Evolutionary conservation across 1,284 basidiomycete species (phyloP).

Genomic region (Sphagnurus paluster): DNA sequence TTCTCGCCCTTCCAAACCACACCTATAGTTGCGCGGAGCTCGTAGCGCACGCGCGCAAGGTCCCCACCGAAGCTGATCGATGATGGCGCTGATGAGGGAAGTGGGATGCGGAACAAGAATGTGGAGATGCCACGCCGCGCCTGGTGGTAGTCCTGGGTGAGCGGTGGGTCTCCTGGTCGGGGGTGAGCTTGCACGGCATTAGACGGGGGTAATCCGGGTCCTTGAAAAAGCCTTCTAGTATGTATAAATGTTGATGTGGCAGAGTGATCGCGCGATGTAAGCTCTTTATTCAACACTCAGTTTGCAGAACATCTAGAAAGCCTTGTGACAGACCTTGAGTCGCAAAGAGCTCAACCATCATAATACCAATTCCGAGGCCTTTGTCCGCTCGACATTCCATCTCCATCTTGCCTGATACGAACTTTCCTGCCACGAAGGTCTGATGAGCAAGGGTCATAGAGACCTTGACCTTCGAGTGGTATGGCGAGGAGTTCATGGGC

Average conservation of each 20-base stretch:
- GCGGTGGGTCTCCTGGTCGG: slow-evolving; percentile 49
- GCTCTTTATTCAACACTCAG: slow-evolving; percentile 42
- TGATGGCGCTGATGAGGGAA: slow-evolving; percentile 64
- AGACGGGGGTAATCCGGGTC: slow-evolving; percentile 74
- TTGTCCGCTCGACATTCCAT: slow-evolving; percentile 74
- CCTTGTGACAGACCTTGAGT: slow-evolving; percentile 56
- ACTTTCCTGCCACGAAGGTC: slow-evolving; percentile 60
- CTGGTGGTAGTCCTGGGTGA: slow-evolving; percentile 64
- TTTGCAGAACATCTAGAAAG: neutral
- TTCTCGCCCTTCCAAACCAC: slow-evolving; percentile 74
- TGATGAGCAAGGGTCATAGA: slow-evolving; percentile 56
- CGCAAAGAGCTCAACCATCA: slow-evolving; percentile 74
- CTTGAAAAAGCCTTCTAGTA: slow-evolving; percentile 69
- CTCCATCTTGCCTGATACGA: slow-evolving; percentile 72
- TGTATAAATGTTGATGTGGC: slow-evolving; percentile 76
- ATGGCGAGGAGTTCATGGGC: slow-evolving; percentile 75
- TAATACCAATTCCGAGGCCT: slow-evolving; percentile 66
- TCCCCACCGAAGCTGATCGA: slow-evolving; percentile 69
- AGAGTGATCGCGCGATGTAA: slow-evolving; percentile 73
- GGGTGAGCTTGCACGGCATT: slow-evolving; percentile 69
- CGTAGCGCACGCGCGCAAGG: slow-evolving; percentile 66
- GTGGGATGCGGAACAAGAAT: slow-evolving; percentile 71
- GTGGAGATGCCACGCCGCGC: slow-evolving; percentile 70
- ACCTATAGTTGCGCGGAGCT: slow-evolving; percentile 66
- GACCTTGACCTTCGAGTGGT: slow-evolving; percentile 74